phyloP scores from a whole-genome alignment of 768 basidiomycete species.

The Mycena filopes region DNA sequence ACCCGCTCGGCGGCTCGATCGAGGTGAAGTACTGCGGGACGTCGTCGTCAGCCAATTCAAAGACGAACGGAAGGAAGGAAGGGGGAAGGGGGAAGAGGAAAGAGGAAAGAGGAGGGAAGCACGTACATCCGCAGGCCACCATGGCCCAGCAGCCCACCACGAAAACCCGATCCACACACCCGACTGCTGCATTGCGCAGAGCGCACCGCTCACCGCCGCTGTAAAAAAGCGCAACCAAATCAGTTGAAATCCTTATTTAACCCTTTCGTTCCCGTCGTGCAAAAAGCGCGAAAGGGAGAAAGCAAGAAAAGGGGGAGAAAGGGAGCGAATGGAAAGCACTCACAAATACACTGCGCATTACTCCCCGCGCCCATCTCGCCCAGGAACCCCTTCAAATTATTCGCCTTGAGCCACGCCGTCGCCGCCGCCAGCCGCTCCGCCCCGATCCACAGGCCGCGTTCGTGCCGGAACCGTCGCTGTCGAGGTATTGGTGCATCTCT shows the following conservation, averaged over 20 bases:
- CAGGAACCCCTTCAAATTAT: conserved; percentile 71
- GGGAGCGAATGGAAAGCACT: no score
- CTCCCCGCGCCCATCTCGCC: conserved; percentile 70
- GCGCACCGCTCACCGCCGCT: conserved; percentile 61
- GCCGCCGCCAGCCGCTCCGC: conserved; percentile 65
- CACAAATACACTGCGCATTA: conserved; percentile 40
- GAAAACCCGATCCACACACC: conserved; percentile 66
- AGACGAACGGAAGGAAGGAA: neutral
- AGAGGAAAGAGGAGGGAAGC: neutral
- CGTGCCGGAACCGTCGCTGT: conserved; percentile 71
- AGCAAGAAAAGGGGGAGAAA: no score
- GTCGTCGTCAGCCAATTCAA: neutral
- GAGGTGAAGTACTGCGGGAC: conserved; percentile 63
- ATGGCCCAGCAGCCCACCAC: conserved; percentile 74
- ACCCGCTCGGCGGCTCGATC: conserved; percentile 69
- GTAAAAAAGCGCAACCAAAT: conserved; percentile 49
- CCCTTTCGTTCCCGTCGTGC: neutral
- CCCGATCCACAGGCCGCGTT: conserved; percentile 64
- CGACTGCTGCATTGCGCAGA: conserved; percentile 68
- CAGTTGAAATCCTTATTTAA: neutral
- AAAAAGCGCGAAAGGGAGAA: no score
- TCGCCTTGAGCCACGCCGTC: conserved; percentile 66
- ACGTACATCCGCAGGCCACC: conserved; percentile 64
- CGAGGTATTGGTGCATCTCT: conserved; percentile 81
- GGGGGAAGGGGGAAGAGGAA: neutral